Conservation (phyloP, 1,284 basidiomycete genomes). For the Microstroma glucosiphilum region DNA sequence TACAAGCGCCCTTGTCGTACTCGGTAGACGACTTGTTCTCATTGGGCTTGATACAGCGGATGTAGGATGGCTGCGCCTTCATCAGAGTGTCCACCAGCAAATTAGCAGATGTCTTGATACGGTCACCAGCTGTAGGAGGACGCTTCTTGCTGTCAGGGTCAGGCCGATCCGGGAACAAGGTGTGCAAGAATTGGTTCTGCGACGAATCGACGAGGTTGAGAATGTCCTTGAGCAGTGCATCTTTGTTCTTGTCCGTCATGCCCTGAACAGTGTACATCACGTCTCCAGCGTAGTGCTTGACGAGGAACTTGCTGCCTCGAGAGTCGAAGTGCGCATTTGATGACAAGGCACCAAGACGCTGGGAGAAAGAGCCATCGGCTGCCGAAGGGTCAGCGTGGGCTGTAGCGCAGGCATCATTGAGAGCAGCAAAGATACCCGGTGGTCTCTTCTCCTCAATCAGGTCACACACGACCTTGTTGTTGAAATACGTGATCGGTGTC, state of each 20-base stretch:
- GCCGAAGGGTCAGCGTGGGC: constrained; percentile 95
- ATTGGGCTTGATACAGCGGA: constrained; percentile 98
- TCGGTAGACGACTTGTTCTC: constrained; percentile 88
- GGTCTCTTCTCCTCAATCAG: constrained; percentile 93
- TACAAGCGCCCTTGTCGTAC: constrained; percentile 87
- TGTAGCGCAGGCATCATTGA: constrained; percentile 97
- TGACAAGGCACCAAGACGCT: constrained; percentile 64
- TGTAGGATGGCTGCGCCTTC: constrained; percentile 95
- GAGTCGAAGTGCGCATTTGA: constrained; percentile 66
- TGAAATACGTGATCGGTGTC: constrained; percentile 75
- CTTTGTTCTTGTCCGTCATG: constrained; percentile 99
- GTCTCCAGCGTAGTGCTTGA: constrained; percentile 81
- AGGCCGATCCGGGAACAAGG: constrained; percentile 85
- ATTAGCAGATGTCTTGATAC: constrained; percentile 85
- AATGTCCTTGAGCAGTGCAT: constrained; percentile 87
- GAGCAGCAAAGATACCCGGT: constrained; percentile 92
- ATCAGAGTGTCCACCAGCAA: constrained; percentile 92
- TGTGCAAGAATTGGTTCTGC: constrained; percentile 62
- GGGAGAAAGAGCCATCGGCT: constrained; percentile 94
- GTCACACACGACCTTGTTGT: constrained; percentile 77
- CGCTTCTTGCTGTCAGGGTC: constrained; percentile 97
- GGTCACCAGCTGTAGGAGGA: constrained; percentile 94
- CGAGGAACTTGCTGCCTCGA: constrained; percentile 54
- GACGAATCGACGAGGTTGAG: constrained; percentile 73
- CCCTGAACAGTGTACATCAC: constrained; percentile 95